A percentile compares a stretch with the other conserved stretches of the same genome.
phyloP scores from a whole-genome alignment of 2,329 filamentous ascomycete genomes.

The Trichoderma breve region DNA sequence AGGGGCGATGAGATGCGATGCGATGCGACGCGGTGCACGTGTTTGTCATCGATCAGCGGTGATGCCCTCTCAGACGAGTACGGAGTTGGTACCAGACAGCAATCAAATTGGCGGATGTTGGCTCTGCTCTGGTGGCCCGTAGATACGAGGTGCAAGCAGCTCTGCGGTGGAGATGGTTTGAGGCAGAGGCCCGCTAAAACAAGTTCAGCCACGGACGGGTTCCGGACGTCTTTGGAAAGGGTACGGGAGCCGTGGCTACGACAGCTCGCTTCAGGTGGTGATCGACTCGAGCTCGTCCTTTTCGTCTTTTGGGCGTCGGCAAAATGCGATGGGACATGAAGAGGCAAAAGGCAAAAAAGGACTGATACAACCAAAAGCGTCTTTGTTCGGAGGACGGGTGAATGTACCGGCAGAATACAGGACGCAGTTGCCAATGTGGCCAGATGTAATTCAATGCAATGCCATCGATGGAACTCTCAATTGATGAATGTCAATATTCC shows the following conservation, averaged over 20 bases:
- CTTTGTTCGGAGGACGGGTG: neutral
- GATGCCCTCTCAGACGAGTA: neutral
- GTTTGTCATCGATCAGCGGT: neutral
- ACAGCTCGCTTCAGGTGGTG: neutral
- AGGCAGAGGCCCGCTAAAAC: neutral
- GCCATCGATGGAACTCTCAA: neutral
- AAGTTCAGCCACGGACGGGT: neutral
- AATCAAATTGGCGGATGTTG: neutral
- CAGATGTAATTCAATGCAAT: neutral
- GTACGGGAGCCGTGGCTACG: neutral
- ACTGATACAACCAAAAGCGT: neutral
- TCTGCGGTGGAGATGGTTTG: neutral
- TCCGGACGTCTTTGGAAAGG: neutral
- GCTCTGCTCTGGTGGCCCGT: neutral
- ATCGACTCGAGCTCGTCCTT: neutral
- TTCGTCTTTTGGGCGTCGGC: neutral
- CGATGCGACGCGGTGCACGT: neutral
- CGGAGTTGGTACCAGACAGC: neutral
- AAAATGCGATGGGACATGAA: neutral
- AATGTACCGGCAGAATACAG: neutral
- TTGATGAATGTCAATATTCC: neutral
- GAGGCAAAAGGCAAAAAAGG: neutral
- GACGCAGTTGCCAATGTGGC: neutral
- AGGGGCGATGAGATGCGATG: neutral
- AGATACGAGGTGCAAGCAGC: neutral